Percentiles rank a stretch among this genome's conserved stretches.
Conservation (phyloP, 192 early-diverging fungal species). For the Coemansia sp. region DNA sequence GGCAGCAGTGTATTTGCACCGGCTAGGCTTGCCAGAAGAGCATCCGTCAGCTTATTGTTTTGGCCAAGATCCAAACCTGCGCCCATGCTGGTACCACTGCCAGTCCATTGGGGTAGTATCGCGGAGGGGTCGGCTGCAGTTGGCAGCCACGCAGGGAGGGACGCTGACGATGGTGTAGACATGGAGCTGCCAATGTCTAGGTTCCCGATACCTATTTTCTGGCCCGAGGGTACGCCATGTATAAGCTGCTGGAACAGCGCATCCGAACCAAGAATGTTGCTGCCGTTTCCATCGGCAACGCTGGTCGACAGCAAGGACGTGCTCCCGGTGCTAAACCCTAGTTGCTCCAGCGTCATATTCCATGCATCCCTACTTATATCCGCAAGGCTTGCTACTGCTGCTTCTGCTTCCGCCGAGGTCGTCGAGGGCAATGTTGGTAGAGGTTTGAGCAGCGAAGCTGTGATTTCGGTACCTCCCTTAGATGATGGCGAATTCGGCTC, state of each 20-base stretch:
- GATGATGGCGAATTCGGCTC: background rate
- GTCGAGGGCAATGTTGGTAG: background rate
- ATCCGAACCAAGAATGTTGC: slow-evolving; percentile 24
- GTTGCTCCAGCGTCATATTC: slow-evolving; percentile 35
- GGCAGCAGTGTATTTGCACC: background rate
- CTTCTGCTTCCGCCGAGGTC: background rate
- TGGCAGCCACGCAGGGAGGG: slow-evolving; percentile 17
- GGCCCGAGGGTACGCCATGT: slow-evolving; percentile 15
- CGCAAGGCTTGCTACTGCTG: slow-evolving; percentile 9
- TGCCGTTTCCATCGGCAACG: background rate
- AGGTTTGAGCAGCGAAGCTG: slow-evolving; percentile 1
- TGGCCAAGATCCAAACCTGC: background rate
- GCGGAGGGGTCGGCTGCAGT: slow-evolving; percentile 15
- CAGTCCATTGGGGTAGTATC: slow-evolving; percentile 19
- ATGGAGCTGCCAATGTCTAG: background rate
- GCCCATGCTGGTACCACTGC: background rate
- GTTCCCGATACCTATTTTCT: background rate
- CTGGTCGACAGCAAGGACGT: background rate
- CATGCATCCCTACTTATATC: slow-evolving; percentile 8
- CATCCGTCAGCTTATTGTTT: background rate
- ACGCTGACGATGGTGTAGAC: slow-evolving; percentile 1
- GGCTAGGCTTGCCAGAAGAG: background rate
- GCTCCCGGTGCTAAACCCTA: slow-evolving; percentile 21
- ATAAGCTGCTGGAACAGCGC: slow-evolving; percentile 41
- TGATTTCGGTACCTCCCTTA: background rate